Evolutionary conservation across 129 eudicot species (phyloP), one percentile per base, ranked within the genome.

Genomic region (Dittrichia graveolens): DNA sequence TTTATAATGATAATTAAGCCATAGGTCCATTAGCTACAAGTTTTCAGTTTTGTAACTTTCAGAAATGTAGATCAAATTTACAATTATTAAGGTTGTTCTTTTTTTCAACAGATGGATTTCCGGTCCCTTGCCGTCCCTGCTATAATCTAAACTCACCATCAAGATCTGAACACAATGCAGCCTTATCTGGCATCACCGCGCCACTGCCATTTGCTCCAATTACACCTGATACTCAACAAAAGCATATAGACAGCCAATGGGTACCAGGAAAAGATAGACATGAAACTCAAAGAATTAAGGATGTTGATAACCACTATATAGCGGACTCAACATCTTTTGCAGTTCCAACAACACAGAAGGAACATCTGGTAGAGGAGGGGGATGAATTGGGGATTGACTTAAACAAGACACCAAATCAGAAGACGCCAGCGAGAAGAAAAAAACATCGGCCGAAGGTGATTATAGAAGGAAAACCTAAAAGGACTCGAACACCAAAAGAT

Each of bases 401-500:
- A 58, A 95, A 86, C 83, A 85, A 84, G 77, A 91, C 99, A 37
- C 97, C 97, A 15, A 78, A 77, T 46, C 86, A 72, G 54, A 91
- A 86, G 75, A 76, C 94, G n/a, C 86, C 92, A 3, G 84, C 74
- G 74, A 86, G 93, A 79, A 53, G 66, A 34, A 90, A 78, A 67
- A 95, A 91, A 71, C 93, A 86, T 70, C 77, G 96, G 48, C 97
- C 97, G 0, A 95, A 95, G 65, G 99, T 95, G n/a, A 71, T 95
- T 7, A 73, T 50, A 11, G 99, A 95, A 79, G 87, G 84, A 58
- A 95, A 91, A 54, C 86, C 94, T 18, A 95, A 78, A 83, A 80
- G 59, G 70, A 76, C 85, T 3, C 81, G 77, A 45, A 88, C 83
- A 49, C 84, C 90, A 10, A 76, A 74, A 55, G 75, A 87, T 43